Base-by-base conservation (phyloP, 495 filamentous ascomycete species). In the Hypoxylon intermedium region DNA sequence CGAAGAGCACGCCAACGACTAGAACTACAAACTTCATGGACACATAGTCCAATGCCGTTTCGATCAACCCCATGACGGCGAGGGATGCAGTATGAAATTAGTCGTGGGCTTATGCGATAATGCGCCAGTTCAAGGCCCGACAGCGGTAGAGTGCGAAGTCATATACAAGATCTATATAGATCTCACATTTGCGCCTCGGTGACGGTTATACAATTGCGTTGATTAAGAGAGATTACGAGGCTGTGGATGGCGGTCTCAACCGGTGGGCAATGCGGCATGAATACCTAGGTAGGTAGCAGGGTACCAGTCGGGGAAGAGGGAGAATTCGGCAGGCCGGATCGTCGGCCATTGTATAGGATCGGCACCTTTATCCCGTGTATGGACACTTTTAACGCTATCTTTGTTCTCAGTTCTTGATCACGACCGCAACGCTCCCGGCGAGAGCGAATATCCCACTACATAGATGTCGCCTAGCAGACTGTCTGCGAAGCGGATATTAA, bases 1-100 rank as follows among this genome's bases (percentile, higher is more conserved):
- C 40, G 18, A 77, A 64, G 31, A 66, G 34, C 16, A 65, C 67
- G 18, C 67, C 58, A 7, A 71, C 4, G 11, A 59, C 42, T 21
- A 75, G 13, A 38, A 70, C 40, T 33, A 67, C 50, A 5, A 54
- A 62, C 63, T 71, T 72, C 36, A 69, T 34, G 47, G 77, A 77
- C 59, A 71, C 63, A 64, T 67, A 56, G 41, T 73, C 75, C 50
- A 77, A 21, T 9, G 67, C 28, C 20, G 63, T 44, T 46, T 77
- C 73, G 41, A 78, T 45, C 7, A 81, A 60, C 11, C 75, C 75
- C 78, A 81, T 81, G n/a, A 49, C 67, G n/a, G 48, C 67, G 62
- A 47, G 28, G 42, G 38, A 7, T n/a, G 23, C 4, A 21, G 11
- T 6, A 19, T 20, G 11, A 7, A 15, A 37, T 2, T 3, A 15